Conservation (phyloP, 345 rosid species). For the Xanthoceras sorbifolium region DNA sequence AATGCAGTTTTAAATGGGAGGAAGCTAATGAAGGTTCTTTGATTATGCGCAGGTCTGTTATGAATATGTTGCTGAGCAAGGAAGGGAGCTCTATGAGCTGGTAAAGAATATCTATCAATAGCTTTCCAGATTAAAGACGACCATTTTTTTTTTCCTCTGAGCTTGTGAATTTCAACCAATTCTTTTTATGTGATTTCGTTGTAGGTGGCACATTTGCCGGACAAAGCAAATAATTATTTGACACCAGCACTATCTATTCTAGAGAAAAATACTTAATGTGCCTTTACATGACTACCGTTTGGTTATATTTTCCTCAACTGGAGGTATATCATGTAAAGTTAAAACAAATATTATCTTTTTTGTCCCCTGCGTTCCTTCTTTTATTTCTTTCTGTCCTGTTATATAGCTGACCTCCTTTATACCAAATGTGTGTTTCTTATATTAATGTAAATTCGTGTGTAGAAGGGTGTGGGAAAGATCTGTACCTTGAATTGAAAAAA, state of each 20-base stretch:
- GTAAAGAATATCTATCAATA: slow-evolving; percentile 39
- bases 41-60: slow-evolving; percentile 69
- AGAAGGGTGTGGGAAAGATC: not conserved
- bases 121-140: not conserved
- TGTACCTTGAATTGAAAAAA: not conserved
- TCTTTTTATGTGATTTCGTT: slow-evolving; percentile 9
- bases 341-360: not conserved
- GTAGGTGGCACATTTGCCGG: slow-evolving; percentile 96
- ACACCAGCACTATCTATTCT: slow-evolving; percentile 85
- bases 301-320: not conserved
- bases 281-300: not conserved
- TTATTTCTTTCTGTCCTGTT: not conserved
- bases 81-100: slow-evolving; percentile 86
- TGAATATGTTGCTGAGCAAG: slow-evolving; percentile 87
- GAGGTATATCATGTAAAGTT: not conserved
- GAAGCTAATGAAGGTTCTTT: slow-evolving; percentile 7
- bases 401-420: not conserved
- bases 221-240: slow-evolving; percentile 95
- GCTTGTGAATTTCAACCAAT: not conserved
- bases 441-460: slow-evolving; percentile 12
- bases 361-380: not conserved
- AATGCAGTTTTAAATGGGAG: not conserved
- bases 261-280: slow-evolving; percentile 78
- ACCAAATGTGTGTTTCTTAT: not conserved
- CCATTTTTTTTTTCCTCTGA: not conserved